Conservation (phyloP, 805 yeast genomes). For the Metschnikowia noctiluminum region DNA sequence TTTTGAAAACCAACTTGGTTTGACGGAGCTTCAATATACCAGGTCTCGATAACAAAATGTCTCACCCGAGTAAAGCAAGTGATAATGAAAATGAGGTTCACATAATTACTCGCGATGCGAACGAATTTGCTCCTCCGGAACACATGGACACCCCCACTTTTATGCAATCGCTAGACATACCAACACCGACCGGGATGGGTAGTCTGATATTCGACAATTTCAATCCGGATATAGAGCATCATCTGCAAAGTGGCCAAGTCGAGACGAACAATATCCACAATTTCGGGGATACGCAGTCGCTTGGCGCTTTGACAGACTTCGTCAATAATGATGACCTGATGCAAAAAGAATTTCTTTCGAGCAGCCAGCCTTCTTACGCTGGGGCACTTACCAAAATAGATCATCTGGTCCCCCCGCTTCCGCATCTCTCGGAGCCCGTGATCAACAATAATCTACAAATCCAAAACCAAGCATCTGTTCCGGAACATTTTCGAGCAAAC, state of each 20-base stretch:
- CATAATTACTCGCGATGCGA: conserved; percentile 14
- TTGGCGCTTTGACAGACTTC: conserved; percentile 9
- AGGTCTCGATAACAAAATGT: conserved; percentile 2
- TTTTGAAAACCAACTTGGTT: too few species aligned
- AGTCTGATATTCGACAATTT: conserved; percentile 9
- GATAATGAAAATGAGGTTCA: conserved; percentile 17
- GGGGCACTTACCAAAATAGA: conserved; percentile 14
- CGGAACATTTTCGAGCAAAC: conserved; percentile 13
- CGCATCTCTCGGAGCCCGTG: conserved; percentile 19
- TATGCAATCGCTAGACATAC: conserved; percentile 17
- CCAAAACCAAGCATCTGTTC: conserved; percentile 9
- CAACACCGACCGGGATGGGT: conserved; percentile 12
- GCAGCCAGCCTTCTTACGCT: conserved; percentile 1
- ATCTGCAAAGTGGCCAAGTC: conserved; percentile 1
- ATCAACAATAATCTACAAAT: conserved; percentile 9
- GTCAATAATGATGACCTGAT: conserved; percentile 1
- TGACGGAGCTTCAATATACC: too few species aligned
- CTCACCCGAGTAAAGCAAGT: conserved; percentile 7
- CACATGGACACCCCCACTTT: conserved; percentile 18
- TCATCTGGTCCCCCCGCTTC: conserved; percentile 16
- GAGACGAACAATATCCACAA: not conserved
- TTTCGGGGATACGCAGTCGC: not conserved
- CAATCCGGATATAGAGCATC: conserved; percentile 7
- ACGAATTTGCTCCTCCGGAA: conserved; percentile 9
- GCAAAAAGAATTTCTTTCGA: not conserved